Percentiles rank a stretch among this genome's conserved stretches.
These are phyloP conservation scores for Mycena citricolor DNA, from an alignment of 1,284 basidiomycete genomes.

Conservation along the genomic window DNA sequence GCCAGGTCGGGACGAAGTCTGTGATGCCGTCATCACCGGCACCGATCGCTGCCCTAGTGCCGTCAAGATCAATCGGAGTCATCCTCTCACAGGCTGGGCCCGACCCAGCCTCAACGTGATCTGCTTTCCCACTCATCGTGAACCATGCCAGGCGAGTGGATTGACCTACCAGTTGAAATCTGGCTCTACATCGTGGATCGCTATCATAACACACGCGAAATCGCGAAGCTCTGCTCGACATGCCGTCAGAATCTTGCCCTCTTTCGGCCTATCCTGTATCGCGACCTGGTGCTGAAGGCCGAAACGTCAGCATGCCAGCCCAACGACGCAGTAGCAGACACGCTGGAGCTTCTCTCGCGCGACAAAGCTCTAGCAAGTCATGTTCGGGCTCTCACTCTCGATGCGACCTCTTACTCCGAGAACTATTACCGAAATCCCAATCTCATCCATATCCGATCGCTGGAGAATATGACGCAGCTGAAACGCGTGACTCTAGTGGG, in stretches of 20 bases:
- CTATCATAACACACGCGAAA: not conserved
- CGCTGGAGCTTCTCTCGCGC: constrained; percentile 10
- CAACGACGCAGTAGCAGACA: constrained; percentile 1
- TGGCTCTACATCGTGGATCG: constrained; percentile 13
- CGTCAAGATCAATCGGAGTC: too few species aligned
- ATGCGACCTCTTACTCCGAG: constrained; percentile 2
- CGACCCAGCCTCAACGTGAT: too few species aligned
- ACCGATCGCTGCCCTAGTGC: too few species aligned
- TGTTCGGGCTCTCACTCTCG: constrained; percentile 15
- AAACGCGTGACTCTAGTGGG: constrained; percentile 15
- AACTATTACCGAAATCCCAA: constrained; percentile 6
- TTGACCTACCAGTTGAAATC: constrained; percentile 20
- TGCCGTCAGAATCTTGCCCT: constrained; percentile 10
- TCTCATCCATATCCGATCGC: constrained; percentile 6
- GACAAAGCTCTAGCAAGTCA: constrained; percentile 6
- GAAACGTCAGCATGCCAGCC: constrained; percentile 4
- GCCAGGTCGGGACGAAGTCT: too few species aligned
- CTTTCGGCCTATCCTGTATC: constrained; percentile 10
- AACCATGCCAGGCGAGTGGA: too few species aligned
- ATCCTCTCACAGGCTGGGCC: too few species aligned
- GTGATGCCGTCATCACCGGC: too few species aligned
- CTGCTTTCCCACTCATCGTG: too few species aligned
- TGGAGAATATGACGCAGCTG: constrained; percentile 14
- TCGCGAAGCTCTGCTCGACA: constrained; percentile 12
- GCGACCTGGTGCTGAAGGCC: constrained; percentile 1